Percentiles rank a stretch among this genome's conserved stretches.
These are phyloP conservation scores for Pseudogymnoascus sp. DNA, from an alignment of 2,329 filamentous ascomycete species.

Conservation along the genomic window DNA sequence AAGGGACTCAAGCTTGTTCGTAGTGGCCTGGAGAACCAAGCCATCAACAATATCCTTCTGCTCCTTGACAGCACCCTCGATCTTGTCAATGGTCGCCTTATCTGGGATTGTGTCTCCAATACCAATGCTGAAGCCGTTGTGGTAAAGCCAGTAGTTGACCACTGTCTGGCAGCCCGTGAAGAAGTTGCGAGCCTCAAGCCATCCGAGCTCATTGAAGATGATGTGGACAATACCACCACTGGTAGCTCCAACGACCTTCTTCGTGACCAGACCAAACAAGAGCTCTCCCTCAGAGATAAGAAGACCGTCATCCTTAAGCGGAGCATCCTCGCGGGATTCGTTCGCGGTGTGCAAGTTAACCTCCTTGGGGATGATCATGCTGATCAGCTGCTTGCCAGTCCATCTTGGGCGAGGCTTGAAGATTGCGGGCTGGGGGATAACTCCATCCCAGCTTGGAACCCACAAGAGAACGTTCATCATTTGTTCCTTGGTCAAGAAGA, in stretches of 20 bases:
- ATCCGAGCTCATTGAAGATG: constrained; percentile 90
- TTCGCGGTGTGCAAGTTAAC: constrained; percentile 69
- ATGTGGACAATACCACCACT: constrained; percentile 90
- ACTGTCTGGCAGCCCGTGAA: constrained; percentile 93
- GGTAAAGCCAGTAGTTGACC: constrained; percentile 93
- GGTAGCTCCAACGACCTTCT: constrained; percentile 89
- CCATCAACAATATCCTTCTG: constrained; percentile 75
- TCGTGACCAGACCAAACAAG: constrained; percentile 82
- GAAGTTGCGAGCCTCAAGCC: constrained; percentile 81
- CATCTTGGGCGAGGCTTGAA: constrained; percentile 85
- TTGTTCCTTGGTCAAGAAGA: constrained; percentile 81
- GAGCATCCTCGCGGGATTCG: constrained; percentile 51
- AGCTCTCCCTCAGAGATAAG: constrained; percentile 82
- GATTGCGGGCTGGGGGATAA: constrained; percentile 90
- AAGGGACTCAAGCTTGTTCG: constrained; percentile 80
- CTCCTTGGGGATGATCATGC: constrained; percentile 80
- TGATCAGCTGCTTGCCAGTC: constrained; percentile 97
- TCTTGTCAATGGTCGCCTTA: constrained; percentile 71
- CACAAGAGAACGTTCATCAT: constrained; percentile 97
- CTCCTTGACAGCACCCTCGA: constrained; percentile 71
- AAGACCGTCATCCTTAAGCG: constrained; percentile 68
- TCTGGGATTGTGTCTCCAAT: constrained; percentile 98
- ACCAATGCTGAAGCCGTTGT: constrained; percentile 95
- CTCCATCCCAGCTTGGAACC: constrained; percentile 96
- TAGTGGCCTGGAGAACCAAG: constrained; percentile 71